Conservation (phyloP, 306 rosid genomes). For the Quercus gilva region DNA sequence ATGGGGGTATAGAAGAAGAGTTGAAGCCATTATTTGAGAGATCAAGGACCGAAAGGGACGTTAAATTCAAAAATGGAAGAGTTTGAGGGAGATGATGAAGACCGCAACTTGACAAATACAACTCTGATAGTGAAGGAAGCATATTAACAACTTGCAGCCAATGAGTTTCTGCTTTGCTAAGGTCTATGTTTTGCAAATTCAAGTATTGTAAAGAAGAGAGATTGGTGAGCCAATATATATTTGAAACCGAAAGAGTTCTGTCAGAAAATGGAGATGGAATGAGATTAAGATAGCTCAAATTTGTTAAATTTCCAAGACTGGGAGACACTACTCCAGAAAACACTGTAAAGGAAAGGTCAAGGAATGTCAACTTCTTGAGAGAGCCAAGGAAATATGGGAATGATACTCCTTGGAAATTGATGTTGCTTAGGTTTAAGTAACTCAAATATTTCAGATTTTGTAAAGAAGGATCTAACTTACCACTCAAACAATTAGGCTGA, state of each 20-base stretch:
- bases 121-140: not conserved
- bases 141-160: not conserved
- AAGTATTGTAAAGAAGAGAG: not conserved
- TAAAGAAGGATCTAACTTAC: constrained; percentile 4
- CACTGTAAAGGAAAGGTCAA: not conserved
- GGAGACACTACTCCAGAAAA: not conserved
- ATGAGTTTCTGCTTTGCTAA: not conserved
- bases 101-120: not conserved
- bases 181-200: not conserved
- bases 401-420: not conserved
- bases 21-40: not conserved
- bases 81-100: not conserved
- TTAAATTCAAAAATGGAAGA: not conserved
- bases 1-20: not conserved
- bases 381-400: not conserved
- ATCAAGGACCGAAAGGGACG: not conserved
- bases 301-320: not conserved
- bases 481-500: not conserved
- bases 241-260: not conserved
- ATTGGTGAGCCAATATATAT: not conserved
- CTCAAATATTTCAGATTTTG: not conserved
- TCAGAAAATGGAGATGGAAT: no score
- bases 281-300: not conserved
- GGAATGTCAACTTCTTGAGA: not conserved
- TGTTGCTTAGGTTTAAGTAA: constrained; percentile 9